These are phyloP conservation scores for Thalassiosira delicatula DNA, from an alignment of 352 stramenopile species.

Conservation along the genomic window DNA sequence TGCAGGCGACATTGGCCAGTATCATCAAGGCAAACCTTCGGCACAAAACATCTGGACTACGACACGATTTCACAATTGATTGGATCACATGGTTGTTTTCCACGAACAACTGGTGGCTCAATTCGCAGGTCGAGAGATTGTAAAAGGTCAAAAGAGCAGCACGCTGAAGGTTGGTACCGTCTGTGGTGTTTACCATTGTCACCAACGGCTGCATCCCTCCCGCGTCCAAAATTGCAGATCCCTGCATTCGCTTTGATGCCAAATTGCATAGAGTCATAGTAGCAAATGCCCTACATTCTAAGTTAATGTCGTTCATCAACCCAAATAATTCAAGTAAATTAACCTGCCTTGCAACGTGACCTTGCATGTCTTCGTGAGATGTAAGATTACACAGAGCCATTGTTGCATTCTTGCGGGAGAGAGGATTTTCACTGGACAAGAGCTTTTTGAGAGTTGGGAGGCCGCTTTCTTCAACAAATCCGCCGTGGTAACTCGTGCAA, in stretches of 20 bases:
- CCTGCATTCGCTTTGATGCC: conserved; percentile 88
- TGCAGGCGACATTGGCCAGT: conserved; percentile 93
- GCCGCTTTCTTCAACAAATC: conserved; percentile 86
- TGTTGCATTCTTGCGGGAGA: conserved; percentile 56
- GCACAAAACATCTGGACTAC: conserved; percentile 89
- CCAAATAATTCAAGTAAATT: conserved; percentile 87
- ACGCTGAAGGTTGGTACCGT: conserved; percentile 70
- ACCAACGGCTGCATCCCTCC: conserved; percentile 87
- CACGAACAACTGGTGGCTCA: conserved; percentile 90
- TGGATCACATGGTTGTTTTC: conserved; percentile 88
- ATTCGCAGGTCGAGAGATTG: conserved; percentile 92
- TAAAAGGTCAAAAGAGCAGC: conserved; percentile 91
- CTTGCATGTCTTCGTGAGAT: conserved; percentile 47
- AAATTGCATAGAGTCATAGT: conserved; percentile 95
- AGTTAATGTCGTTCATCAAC: conserved; percentile 81
- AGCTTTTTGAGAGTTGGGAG: conserved; percentile 55
- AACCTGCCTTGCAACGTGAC: conserved; percentile 81
- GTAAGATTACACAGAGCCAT: conserved; percentile 71
- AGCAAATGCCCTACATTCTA: conserved; percentile 89
- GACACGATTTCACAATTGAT: conserved; percentile 88
- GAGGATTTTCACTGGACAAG: conserved; percentile 32
- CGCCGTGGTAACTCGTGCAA: conserved; percentile 89
- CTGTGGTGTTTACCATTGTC: conserved; percentile 85
- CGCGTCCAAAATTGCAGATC: conserved; percentile 88
- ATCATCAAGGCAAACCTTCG: conserved; percentile 94